Conservation (phyloP, 169 alveolate genomes). For the Theileria annulata region DNA sequence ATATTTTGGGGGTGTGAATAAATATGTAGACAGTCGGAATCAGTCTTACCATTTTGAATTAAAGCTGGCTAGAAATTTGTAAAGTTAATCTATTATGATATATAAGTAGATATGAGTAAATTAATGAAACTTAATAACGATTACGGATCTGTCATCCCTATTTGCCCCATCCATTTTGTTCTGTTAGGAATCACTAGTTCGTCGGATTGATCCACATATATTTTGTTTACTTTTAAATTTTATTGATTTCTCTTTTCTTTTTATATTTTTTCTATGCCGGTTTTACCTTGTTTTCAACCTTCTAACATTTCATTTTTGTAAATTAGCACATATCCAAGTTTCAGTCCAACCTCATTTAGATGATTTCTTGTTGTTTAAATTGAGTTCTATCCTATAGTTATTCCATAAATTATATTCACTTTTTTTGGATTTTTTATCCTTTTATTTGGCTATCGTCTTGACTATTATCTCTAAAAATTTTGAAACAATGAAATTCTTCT, state of each 20-base stretch:
- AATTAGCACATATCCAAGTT: background rate
- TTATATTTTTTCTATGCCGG: background rate
- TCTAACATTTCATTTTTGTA: background rate
- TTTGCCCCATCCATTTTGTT: background rate
- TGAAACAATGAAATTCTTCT: background rate
- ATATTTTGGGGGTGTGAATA: background rate
- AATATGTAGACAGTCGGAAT: background rate
- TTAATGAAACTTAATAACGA: background rate
- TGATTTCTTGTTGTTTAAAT: background rate
- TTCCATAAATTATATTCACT: background rate
- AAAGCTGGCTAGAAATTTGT: background rate
- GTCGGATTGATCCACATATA: background rate
- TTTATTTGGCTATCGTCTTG: background rate
- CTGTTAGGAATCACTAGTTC: background rate
- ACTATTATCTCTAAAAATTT: background rate
- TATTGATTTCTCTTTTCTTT: background rate
- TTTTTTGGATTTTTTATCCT: background rate
- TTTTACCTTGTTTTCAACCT: background rate
- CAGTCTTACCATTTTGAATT: constrained; percentile 18
- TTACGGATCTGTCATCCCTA: background rate
- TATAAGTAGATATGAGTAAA: background rate
- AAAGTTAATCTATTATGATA: background rate
- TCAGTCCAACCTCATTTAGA: background rate
- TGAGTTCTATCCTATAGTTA: background rate
- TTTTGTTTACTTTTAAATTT: background rate